These are phyloP conservation scores for Lachnellula subtilissima DNA, from an alignment of 2,329 filamentous ascomycete species.

Conservation along the genomic window DNA sequence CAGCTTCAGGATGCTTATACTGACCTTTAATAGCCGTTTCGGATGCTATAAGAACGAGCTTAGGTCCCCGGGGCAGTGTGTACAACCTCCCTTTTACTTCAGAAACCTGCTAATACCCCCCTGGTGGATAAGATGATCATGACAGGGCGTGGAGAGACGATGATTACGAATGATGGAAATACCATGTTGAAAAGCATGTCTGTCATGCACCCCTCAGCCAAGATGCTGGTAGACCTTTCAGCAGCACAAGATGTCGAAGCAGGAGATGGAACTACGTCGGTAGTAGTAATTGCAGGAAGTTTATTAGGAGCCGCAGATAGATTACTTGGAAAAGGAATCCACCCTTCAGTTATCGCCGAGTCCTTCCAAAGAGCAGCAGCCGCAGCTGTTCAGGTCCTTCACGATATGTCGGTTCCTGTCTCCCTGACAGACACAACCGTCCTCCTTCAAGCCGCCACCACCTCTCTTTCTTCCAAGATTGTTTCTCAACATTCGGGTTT, in stretches of 20 bases:
- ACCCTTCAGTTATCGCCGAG: conserved; percentile 96
- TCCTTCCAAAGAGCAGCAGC: conserved; percentile 92
- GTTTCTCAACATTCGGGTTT: conserved; percentile 95
- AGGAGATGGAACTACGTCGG: conserved; percentile 95
- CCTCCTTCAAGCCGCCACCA: conserved; percentile 93
- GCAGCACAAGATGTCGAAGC: conserved; percentile 98
- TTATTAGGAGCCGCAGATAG: conserved; percentile 89
- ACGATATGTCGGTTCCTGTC: conserved; percentile 94
- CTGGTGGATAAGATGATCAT: conserved; percentile 56
- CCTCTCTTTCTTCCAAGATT: conserved; percentile 96
- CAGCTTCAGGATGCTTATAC: conserved; percentile 15
- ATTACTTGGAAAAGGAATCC: conserved; percentile 86
- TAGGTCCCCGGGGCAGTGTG: conserved; percentile 78
- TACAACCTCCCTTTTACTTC: background rate
- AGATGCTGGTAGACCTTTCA: conserved; percentile 97
- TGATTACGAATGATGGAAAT: conserved; percentile 99
- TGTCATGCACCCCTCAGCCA: conserved; percentile 98
- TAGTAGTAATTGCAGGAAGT: conserved; percentile 95
- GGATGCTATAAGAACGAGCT: conserved; percentile 93
- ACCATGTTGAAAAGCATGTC: conserved; percentile 99
- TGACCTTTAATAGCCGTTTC: conserved; percentile 66
- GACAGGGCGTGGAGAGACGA: conserved; percentile 68
- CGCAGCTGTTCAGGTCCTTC: conserved; percentile 81
- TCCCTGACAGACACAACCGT: conserved; percentile 81
- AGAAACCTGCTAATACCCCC: conserved; percentile 5